Base-by-base conservation (phyloP, 176 grass and related monocot species). In the Bonia amplexicaulis region DNA sequence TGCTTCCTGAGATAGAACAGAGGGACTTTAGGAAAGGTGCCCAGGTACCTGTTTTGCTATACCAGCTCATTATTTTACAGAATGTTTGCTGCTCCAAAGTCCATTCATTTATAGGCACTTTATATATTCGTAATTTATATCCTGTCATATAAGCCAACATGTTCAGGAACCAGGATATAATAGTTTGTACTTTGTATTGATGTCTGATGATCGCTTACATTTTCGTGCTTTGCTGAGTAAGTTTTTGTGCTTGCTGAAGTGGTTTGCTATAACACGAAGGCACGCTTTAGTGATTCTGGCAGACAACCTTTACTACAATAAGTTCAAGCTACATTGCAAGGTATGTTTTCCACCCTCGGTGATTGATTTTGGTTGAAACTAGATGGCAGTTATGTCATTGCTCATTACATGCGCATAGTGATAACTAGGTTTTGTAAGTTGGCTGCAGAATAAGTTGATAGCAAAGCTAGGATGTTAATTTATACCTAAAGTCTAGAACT, bases 291-390 rank as follows among this genome's bases (percentile, higher is more conserved):
- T 99, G 88, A 96, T 99, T 88, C 77, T 99, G 27, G 88, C 90
- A 61, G 97, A 99, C 85, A 84, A 69, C 71, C 91, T 99, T 70
- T 94, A 96, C 88, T 99, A 99, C 79, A 81, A 69, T 29, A 96
- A 99, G 78, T 99, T 99, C 70, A 96, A 96, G 85, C 90, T 92
- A 78, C 94, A 99, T 81, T 99, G 97, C 93, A 99, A 94, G 97
- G 97, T 99, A 93, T 85, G 66, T 70, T 82, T 22, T 61, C 59
- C 51, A 23, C 39, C 40, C 65, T 68, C 17, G 23, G 20, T 45
- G 5, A 12, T 85, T 71, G 25, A 70, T 75, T 48, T 42, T 16
- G 31, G 65, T 69, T 42, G 40, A 71, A 79, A 63, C 13, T 47
- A 37, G 54, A 25, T 83, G 41, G 31, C 19, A 49, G 22, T 44